Conservation (phyloP, 345 rosid genomes). For the Erodium maritimum region DNA sequence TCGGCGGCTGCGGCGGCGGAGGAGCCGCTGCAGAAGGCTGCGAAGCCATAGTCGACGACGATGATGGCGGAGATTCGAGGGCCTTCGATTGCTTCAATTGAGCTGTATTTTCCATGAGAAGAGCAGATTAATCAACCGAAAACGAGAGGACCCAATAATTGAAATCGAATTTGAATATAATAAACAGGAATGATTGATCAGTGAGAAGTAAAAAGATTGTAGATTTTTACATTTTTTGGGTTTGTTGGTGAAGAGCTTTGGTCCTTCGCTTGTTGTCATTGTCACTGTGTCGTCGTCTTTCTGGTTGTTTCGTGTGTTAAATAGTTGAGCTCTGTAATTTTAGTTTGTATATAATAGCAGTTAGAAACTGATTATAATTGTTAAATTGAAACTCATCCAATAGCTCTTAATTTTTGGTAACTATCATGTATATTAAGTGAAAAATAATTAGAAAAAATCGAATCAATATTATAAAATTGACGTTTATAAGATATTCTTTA, state of each 20-base stretch:
- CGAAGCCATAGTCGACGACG: conserved; percentile 51
- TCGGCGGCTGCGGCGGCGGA: conserved; percentile 52
- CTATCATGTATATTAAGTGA: too few species aligned
- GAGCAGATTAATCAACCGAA: conserved; percentile 1
- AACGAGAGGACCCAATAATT: conserved; percentile 10
- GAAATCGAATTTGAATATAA: conserved; percentile 2
- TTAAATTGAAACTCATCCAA: too few species aligned
- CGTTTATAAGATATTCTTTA: too few species aligned
- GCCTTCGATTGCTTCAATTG: conserved; percentile 38
- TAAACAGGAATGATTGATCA: conserved; percentile 7
- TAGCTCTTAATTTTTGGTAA: too few species aligned
- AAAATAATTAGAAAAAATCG: too few species aligned
- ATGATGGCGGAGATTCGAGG: conserved; percentile 20
- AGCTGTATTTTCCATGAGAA: conserved; percentile 24
- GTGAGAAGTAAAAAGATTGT: neutral
- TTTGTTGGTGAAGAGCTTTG: conserved; percentile 60
- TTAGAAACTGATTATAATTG: too few species aligned
- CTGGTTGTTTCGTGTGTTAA: too few species aligned
- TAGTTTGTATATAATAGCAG: too few species aligned
- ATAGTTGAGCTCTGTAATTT: too few species aligned
- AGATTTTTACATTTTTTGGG: conserved; percentile 44
- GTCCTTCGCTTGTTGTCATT: conserved; percentile 15
- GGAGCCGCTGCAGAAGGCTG: conserved; percentile 31
- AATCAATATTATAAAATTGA: too few species aligned
- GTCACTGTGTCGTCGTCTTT: neutral